Percentiles rank a stretch among this genome's conserved stretches.
Evolutionary conservation across 176 grass and related monocot species (phyloP).

Genomic region (Cenchrus americanus): DNA sequence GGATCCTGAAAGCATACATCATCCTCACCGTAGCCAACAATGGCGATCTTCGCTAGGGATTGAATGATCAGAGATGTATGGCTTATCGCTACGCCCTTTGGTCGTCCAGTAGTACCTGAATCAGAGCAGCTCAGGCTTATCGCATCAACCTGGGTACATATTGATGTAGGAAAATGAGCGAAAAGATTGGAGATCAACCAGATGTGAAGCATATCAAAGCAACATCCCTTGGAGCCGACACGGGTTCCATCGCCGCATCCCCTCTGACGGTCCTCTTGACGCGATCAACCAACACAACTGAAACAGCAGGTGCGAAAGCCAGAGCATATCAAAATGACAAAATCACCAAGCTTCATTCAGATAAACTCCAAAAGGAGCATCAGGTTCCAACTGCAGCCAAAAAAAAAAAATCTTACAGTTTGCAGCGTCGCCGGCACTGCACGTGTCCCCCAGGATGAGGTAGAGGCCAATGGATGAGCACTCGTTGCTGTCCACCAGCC

Average conservation of each 20-base stretch:
- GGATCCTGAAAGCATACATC: conserved; percentile 80
- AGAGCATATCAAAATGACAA: neutral
- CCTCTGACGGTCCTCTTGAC: conserved; percentile 42
- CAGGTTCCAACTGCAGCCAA: neutral
- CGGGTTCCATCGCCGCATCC: conserved; percentile 28
- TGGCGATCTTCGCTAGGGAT: conserved; percentile 83
- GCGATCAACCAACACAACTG: conserved; percentile 52
- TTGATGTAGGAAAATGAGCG: neutral
- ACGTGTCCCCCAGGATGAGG: conserved; percentile 48
- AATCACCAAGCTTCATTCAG: neutral
- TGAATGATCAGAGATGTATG: conserved; percentile 85
- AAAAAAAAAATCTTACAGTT: conserved; percentile 34
- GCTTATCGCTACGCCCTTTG: conserved; percentile 84
- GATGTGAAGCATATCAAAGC: conserved; percentile 97
- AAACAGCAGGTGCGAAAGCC: conserved; percentile 13
- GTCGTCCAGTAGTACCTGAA: conserved; percentile 77
- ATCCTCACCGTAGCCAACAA: conserved; percentile 82
- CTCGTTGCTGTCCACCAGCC: conserved; percentile 32
- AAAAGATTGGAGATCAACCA: conserved; percentile 48
- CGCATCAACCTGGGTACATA: neutral
- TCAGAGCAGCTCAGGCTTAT: neutral
- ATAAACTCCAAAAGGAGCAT: neutral
- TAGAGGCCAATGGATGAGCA: conserved; percentile 48
- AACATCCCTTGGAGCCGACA: conserved; percentile 45
- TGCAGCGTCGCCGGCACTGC: neutral